Evolutionary conservation across 768 basidiomycete genomes (phyloP), one percentile per base, ranked within the genome.

Genomic region (Suillus sp.): DNA sequence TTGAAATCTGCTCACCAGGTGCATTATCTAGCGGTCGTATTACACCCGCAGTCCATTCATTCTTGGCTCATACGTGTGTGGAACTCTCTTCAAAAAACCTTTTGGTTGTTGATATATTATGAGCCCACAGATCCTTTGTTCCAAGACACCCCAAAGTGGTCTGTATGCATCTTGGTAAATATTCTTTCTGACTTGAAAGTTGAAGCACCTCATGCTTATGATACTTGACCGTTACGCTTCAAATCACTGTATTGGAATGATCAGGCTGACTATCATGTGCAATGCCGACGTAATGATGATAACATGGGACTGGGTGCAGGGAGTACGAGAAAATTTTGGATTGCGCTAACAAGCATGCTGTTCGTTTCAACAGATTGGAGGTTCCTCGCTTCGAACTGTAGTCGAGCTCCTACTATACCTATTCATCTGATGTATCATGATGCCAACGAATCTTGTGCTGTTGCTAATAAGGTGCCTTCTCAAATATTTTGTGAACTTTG

Each of bases 241-340:
- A 65, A 60, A 64, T 25, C 53, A 51, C 25, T 66, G 63, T 25
- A 25, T 66, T 27, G 65, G 55, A 32, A 38, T 53, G 42, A 30
- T 61, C 34, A 32, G 63, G n/a, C 63, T 59, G 60, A 64, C 40
- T 22, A 10, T 64, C n/a, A 64, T 66, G 65, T 66, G 65, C 34
- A 58, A 61, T 37, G 43, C 60, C 16, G 60, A 66, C 43, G 14
- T 59, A 13, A 58, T 47, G 14, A 65, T 66, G 60, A 60, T 66
- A 8, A 14, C 45, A 9, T 66, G 61, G 59, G 42, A 65, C 56
- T 66, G 63, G 63, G 35, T 66, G 7, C 43, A 45, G 30, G 34
- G 38, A 34, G 5, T 34, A 14, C 18, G 60, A 61, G 42, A 47
- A 47, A n/a, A 59, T 32, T 1, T 20, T 59, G 27, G 42, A 59